A percentile compares a stretch with the other conserved stretches of the same genome.
Evolutionary conservation across 257 asterid species (phyloP).

Genomic region (Scutellaria baicalensis): DNA sequence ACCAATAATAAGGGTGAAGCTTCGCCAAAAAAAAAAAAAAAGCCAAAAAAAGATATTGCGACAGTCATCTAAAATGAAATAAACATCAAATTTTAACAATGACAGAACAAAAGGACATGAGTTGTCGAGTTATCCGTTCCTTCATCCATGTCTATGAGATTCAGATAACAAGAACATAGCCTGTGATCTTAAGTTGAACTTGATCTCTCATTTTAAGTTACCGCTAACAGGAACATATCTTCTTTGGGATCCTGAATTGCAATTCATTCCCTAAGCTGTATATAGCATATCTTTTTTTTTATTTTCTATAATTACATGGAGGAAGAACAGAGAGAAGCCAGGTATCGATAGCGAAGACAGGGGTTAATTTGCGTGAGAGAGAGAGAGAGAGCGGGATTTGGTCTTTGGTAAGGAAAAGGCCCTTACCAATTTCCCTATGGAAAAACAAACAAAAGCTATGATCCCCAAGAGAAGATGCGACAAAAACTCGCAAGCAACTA

Average conservation of each 20-base stretch:
- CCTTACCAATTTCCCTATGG: neutral
- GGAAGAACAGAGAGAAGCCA: neutral
- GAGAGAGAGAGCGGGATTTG: neutral
- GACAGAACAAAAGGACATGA: neutral
- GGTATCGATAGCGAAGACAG: neutral
- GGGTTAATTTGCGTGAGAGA: neutral
- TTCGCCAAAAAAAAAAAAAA: neutral
- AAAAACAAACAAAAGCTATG: neutral
- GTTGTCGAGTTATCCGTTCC: neutral
- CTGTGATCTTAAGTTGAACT: neutral
- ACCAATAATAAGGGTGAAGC: neutral
- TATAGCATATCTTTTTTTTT: neutral
- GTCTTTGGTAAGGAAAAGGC: neutral
- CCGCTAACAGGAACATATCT: neutral
- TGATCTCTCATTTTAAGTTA: neutral
- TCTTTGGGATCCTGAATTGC: neutral
- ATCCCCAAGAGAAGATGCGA: neutral
- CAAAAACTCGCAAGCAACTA: neutral
- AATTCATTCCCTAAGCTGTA: neutral
- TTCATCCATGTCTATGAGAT: neutral
- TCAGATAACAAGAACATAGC: neutral
- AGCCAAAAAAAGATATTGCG: neutral
- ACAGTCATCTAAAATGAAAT: neutral
- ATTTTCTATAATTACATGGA: neutral
- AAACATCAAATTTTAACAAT: neutral